A percentile compares a stretch with the other conserved stretches of the same genome.
Evolutionary conservation across 306 rosid species (phyloP).

Genomic region (Malus asiatica): DNA sequence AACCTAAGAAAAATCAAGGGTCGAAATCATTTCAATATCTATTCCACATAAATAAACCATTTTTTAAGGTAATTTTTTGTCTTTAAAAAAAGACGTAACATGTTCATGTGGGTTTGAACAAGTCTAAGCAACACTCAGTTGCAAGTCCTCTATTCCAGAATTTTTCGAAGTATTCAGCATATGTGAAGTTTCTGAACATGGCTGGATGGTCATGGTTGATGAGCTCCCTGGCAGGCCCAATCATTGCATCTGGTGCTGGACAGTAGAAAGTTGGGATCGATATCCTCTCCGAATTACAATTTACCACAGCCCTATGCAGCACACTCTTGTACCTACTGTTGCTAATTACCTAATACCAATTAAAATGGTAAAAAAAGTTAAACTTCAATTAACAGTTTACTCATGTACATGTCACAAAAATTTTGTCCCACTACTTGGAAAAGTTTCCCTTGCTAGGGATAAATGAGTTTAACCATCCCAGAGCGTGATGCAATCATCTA

Average conservation of each 20-base stretch:
- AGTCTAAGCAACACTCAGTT: slow-evolving; percentile 31
- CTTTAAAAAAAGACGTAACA: background rate
- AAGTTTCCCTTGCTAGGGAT: background rate
- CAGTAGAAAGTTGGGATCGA: slow-evolving; percentile 52
- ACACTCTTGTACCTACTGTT: slow-evolving; percentile 42
- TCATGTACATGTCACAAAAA: background rate
- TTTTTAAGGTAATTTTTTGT: background rate
- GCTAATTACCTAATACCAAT: slow-evolving; percentile 32
- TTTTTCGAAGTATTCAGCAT: slow-evolving; percentile 27
- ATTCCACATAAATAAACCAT: too few relatives aligned
- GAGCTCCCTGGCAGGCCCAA: slow-evolving; percentile 31
- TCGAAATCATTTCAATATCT: background rate
- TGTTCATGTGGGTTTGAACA: slow-evolving; percentile 19
- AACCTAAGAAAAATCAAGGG: too few relatives aligned
- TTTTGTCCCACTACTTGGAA: background rate
- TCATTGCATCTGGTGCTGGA: slow-evolving; percentile 34
- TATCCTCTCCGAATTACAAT: slow-evolving; percentile 28
- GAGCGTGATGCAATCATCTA: background rate
- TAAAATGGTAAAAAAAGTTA: too few relatives aligned
- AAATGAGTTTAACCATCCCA: background rate
- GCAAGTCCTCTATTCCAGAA: slow-evolving; percentile 22
- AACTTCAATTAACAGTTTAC: background rate
- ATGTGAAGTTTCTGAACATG: slow-evolving; percentile 21
- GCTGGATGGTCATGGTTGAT: slow-evolving; percentile 8
- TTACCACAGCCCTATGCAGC: slow-evolving; percentile 45